Base-by-base conservation (phyloP, 306 rosid species). In the Begonia loranthoides region DNA sequence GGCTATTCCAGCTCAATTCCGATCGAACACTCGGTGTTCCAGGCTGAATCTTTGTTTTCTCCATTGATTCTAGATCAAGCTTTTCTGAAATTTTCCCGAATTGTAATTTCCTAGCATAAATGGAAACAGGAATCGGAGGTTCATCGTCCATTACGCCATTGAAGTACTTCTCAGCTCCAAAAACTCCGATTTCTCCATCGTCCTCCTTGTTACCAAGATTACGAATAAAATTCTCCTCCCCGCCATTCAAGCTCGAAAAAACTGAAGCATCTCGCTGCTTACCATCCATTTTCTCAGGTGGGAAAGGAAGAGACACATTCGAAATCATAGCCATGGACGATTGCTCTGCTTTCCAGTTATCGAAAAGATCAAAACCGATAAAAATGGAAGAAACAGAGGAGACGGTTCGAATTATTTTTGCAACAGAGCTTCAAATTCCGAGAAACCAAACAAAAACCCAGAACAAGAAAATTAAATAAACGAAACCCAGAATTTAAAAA, bases 91-190 rank as follows among this genome's bases (percentile, higher is more conserved):
- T 58, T 47, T 65, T 66, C 56, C 58, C 54, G n/a, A 60, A 61
- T 36, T 62, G 70, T 7, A 43, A 9, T 44, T 62, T 81, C 13
- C 45, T 64, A 9, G 83, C 57, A 6, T 57, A 53, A 28, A 57
- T 57, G 69, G 64, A 56, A 15, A 64, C 14, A 55, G 67, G 62
- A 46, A 49, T 69, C 45, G 76, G 69, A 36, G 60, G 59, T 12
- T 65, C 66, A 14, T 55, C 51, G 24, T 73, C 70, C 33, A 70
- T 64, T 22, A 40, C 77, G 58, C 88, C 99, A 60, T 80, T 83
- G 92, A 92, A 92, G 81, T 92, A 92, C 58, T 92, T 92, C 50
- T 80, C 87, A 24, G 99, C 99, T 14, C 72, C 72, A 58, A 92
- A 92, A 0, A 92, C 88, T 52, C 81, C 99, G 41, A 92, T 92